A percentile compares a stretch with the other conserved stretches of the same genome.
These are phyloP conservation scores for Phytophthora sp. DNA, from an alignment of 352 stramenopile species.

Conservation along the genomic window DNA sequence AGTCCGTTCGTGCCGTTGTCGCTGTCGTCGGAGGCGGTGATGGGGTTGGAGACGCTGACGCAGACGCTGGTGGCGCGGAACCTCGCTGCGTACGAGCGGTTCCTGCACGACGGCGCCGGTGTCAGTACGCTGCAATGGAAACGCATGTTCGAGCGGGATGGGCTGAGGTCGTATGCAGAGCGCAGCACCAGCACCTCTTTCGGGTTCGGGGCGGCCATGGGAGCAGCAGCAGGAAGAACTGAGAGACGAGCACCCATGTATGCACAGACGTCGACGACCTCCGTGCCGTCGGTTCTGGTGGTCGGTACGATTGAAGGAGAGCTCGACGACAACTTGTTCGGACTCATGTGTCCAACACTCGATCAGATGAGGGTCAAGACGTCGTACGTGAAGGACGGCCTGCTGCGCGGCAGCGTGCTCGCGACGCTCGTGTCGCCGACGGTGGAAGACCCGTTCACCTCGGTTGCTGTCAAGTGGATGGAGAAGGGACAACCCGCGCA, in stretches of 20 bases:
- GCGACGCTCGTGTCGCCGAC: slow-evolving; percentile 42
- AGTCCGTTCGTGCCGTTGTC: slow-evolving; percentile 42
- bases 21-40: slow-evolving; percentile 26
- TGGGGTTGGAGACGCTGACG: slow-evolving; percentile 31
- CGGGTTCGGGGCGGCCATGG: slow-evolving; percentile 9
- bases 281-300: slow-evolving; percentile 27
- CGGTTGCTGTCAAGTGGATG: slow-evolving; percentile 54
- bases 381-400: slow-evolving; percentile 45
- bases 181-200: slow-evolving; percentile 14
- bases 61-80: slow-evolving; percentile 34
- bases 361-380: slow-evolving; percentile 49
- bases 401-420: slow-evolving; percentile 44
- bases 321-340: slow-evolving; percentile 47
- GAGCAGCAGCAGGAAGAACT: slow-evolving; percentile 11
- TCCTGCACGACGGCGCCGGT: slow-evolving; percentile 7
- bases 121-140: slow-evolving; percentile 42
- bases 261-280: slow-evolving; percentile 2
- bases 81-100: slow-evolving; percentile 41
- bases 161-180: slow-evolving; percentile 36
- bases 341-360: slow-evolving; percentile 35
- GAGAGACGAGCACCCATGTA: slow-evolving; percentile 20
- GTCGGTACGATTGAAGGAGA: slow-evolving; percentile 41
- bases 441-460: slow-evolving; percentile 39
- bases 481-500: slow-evolving; percentile 37
- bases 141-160: slow-evolving; percentile 34